These are phyloP conservation scores for Saccharomycopsis fodiens DNA, from an alignment of 805 yeast species.

Conservation along the genomic window DNA sequence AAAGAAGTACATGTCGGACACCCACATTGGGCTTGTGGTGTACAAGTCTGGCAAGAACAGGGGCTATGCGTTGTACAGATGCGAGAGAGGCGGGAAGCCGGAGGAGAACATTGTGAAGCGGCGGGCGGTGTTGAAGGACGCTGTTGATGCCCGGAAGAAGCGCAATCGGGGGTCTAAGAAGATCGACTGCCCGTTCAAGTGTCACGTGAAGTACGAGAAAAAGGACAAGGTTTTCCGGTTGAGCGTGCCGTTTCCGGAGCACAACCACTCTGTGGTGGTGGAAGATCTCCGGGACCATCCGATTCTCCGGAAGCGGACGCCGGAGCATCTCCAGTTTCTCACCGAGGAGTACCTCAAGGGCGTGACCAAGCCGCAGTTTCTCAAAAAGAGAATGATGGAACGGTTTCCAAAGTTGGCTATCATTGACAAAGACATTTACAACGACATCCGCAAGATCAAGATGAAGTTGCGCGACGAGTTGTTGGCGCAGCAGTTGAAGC, in stretches of 20 bases:
- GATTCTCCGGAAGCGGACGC: slow-evolving; percentile 17
- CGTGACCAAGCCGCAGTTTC: slow-evolving; percentile 14
- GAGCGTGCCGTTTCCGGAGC: slow-evolving; percentile 16
- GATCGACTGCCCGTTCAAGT: slow-evolving; percentile 17
- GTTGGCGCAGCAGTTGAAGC: neutral
- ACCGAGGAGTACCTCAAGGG: slow-evolving; percentile 11
- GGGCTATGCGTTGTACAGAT: slow-evolving; percentile 21
- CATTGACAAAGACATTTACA: slow-evolving; percentile 20
- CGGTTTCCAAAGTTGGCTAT: slow-evolving; percentile 17
- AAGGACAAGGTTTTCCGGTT: slow-evolving; percentile 9
- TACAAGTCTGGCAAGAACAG: slow-evolving; percentile 21
- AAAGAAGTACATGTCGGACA: slow-evolving; percentile 14
- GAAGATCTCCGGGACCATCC: slow-evolving; percentile 18
- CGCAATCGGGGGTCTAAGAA: slow-evolving; percentile 16
- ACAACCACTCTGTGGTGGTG: slow-evolving; percentile 14
- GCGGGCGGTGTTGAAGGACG: slow-evolving; percentile 4
- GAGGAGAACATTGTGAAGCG: slow-evolving; percentile 17
- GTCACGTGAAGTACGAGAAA: slow-evolving; percentile 18
- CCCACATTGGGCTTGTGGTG: slow-evolving; percentile 18
- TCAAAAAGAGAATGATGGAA: slow-evolving; percentile 15
- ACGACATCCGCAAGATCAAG: slow-evolving; percentile 20
- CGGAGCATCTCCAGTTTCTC: slow-evolving; percentile 17
- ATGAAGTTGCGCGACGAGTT: neutral
- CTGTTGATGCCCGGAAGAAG: slow-evolving; percentile 3
- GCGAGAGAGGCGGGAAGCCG: slow-evolving; percentile 21